These are phyloP conservation scores for Thozetella sp. DNA, from an alignment of 495 filamentous ascomycete species.

Conservation along the genomic window DNA sequence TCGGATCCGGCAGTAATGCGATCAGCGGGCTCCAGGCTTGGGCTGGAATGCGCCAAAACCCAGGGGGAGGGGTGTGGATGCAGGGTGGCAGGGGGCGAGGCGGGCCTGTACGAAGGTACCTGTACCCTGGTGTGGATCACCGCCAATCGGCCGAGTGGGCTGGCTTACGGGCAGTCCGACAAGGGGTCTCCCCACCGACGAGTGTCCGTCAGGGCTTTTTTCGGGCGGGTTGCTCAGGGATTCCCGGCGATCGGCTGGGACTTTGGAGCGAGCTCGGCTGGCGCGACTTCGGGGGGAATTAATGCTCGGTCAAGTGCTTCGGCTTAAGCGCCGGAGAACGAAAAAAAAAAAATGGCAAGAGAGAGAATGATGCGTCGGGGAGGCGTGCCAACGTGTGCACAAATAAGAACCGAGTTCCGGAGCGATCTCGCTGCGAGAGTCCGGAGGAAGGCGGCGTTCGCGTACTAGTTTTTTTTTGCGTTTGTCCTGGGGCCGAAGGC, in stretches of 20 bases:
- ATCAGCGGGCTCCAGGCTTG: constrained; percentile 27
- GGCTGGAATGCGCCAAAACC: constrained; percentile 20
- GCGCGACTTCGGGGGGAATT: background rate
- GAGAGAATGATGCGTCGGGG: background rate
- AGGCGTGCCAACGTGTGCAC: background rate
- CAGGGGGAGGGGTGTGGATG: constrained; percentile 5
- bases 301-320: background rate
- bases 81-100: constrained; percentile 13
- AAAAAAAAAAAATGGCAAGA: background rate
- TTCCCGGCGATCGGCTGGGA: background rate
- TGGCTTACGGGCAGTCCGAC: background rate
- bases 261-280: background rate
- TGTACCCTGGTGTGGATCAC: constrained; percentile 3
- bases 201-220: background rate
- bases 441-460: background rate
- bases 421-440: too few species aligned
- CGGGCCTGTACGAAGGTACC: too few species aligned
- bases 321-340: background rate
- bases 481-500: background rate
- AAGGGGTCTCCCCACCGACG: constrained; percentile 2
- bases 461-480: background rate
- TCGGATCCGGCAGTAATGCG: constrained; percentile 19
- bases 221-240: background rate
- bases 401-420: too few species aligned
- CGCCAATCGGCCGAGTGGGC: background rate